Conservation (phyloP, 2,329 filamentous ascomycete genomes). For the Aspergillus sp. region DNA sequence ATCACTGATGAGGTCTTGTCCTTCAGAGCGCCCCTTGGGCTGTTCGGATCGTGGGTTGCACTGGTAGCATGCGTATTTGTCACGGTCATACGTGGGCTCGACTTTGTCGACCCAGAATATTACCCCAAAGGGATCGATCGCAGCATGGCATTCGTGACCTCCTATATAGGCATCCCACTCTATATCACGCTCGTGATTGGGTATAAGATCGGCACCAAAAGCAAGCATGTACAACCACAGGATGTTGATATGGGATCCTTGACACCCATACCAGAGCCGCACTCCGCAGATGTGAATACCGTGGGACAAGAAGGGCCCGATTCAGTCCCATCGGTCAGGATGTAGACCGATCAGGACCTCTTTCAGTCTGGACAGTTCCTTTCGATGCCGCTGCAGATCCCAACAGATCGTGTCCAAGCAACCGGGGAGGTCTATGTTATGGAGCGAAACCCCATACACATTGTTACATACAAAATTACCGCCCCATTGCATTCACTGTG, state of each 20-base stretch:
- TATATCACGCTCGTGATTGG: slow-evolving; percentile 69
- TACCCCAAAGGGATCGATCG: slow-evolving; percentile 61
- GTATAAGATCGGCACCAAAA: slow-evolving; percentile 61
- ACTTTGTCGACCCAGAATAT: slow-evolving; percentile 59
- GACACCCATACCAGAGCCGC: slow-evolving; percentile 51
- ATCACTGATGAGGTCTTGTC: slow-evolving; percentile 58
- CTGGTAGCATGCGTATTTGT: slow-evolving; percentile 71
- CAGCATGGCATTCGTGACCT: slow-evolving; percentile 73
- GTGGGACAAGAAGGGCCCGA: not conserved
- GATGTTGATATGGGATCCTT: slow-evolving; percentile 68
- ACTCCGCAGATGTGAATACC: not conserved
- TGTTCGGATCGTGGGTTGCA: slow-evolving; percentile 66
- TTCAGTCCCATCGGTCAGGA: not conserved
- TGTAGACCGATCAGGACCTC: not conserved
- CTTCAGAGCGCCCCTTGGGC: slow-evolving; percentile 70
- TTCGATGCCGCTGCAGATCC: not conserved
- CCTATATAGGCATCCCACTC: slow-evolving; percentile 72
- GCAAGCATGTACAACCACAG: slow-evolving; percentile 55
- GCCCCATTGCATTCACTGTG: not conserved
- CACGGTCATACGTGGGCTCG: slow-evolving; percentile 77
- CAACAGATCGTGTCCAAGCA: not conserved
- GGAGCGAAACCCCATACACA: not conserved
- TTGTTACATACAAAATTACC: not conserved
- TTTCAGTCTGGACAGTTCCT: not conserved
- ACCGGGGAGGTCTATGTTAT: not conserved